Evolutionary conservation across 1,139 yeast genomes (phyloP), one percentile per base, ranked within the genome.

Genomic region (Pichia sorboxylosa): DNA sequence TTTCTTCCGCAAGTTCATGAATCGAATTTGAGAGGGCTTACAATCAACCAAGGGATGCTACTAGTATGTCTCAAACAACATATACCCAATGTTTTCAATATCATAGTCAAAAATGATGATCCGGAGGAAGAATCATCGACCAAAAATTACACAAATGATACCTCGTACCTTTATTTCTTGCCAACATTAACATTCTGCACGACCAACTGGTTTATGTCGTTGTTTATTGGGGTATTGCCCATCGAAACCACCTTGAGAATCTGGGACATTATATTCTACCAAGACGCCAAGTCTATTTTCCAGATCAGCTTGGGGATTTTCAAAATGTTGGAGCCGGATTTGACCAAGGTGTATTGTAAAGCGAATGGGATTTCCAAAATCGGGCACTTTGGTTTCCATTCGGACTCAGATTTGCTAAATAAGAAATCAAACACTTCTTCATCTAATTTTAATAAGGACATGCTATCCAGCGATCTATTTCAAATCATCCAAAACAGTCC

Each of bases 121-220:
- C 31, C 20, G n/a, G 31, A 29, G 13, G 24, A 15, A 24, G 33
- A 31, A 33, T 32, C 13, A 6, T 17, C 13, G 13, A 26, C 19
- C n/a, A n/a, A 17, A 11, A 15, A 17, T 1, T 20, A 29, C 17
- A 30, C 29, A 11, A 32, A 36, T 10, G 42, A 42, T 32, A 43
- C 43, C 16, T 46, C 47, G 20, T 49, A 78, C 80, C 62, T 87
- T 31, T 63, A 73, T 15, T 74, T 80, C 43, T 58, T 85, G 32
- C 98, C 98, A 1, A 94, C 96, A 1, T 73, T 90, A 5, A 82
- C 96, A 1, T 64, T 90, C 27, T 93, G 94, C 43, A 87, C 97
- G 0, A 87, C 96, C 0, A 78, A 94, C 30, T 90, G 98, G 98
- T 90, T 90, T 53, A 90, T 90, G 98, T 81, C 95, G 42, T 70